phyloP scores from a whole-genome alignment of 176 grass and related monocot genomes.

The Triticum aestivum region DNA sequence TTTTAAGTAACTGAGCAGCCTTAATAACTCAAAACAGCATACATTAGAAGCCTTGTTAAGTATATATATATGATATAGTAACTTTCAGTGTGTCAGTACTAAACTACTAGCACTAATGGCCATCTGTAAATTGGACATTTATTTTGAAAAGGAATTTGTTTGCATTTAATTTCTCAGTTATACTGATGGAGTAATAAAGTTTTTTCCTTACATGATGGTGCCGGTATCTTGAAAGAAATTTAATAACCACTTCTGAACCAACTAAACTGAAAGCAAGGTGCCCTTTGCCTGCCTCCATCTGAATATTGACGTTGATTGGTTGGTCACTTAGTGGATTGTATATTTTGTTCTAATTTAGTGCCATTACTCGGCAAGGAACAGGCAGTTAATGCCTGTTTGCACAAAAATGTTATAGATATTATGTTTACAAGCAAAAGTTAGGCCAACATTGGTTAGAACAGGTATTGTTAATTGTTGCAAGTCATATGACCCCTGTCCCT shows the following conservation, averaged over 20 bases:
- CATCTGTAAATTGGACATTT: neutral
- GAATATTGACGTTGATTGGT: neutral
- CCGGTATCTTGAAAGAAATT: neutral
- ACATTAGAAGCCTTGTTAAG: constrained; percentile 7
- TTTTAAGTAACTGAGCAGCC: neutral
- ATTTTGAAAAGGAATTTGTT: neutral
- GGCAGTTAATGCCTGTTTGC: neutral
- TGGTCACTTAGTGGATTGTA: neutral
- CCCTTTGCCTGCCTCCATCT: neutral
- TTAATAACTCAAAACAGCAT: neutral
- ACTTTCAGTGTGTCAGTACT: neutral
- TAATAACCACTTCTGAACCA: neutral
- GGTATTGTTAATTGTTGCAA: constrained; percentile 1
- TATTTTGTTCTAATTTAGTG: constrained; percentile 10
- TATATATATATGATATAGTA: neutral
- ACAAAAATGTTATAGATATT: constrained; percentile 18
- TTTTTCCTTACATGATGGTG: neutral
- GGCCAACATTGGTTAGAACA: neutral
- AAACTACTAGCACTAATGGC: constrained; percentile 14
- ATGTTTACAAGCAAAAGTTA: neutral
- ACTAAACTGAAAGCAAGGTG: neutral
- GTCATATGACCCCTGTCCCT: neutral
- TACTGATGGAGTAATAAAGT: neutral
- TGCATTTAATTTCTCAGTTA: constrained; percentile 1
- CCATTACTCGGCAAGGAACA: neutral